Evolutionary conservation across 2,329 filamentous ascomycete genomes (phyloP).

Genomic region (Fusarium continuum): DNA sequence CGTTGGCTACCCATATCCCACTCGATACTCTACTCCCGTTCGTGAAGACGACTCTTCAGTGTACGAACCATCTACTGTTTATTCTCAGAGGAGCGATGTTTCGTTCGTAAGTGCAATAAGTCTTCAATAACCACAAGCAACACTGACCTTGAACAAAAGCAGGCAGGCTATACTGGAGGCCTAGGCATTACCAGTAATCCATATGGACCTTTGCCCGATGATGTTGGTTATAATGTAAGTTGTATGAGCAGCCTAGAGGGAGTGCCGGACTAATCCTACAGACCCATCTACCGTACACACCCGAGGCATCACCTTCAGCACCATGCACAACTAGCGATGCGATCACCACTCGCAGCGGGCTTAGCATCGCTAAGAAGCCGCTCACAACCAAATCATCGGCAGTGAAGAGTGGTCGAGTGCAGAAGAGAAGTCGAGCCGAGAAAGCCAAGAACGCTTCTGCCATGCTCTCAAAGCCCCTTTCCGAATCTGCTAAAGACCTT

Average conservation of each 20-base stretch:
- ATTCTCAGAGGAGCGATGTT: conserved; percentile 26
- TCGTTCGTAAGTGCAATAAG: conserved; percentile 31
- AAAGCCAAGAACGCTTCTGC: conserved; percentile 48
- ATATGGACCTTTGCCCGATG: conserved; percentile 36
- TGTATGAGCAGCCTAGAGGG: not conserved
- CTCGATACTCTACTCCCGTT: conserved; percentile 33
- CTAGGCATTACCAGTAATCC: conserved; percentile 15
- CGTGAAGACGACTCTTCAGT: conserved; percentile 30
- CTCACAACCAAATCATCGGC: conserved; percentile 10
- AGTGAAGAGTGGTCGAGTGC: conserved; percentile 35
- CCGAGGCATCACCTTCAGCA: conserved; percentile 61
- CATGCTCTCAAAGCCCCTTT: conserved; percentile 73
- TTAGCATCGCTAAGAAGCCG: conserved; percentile 42
- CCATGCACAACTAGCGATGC: conserved; percentile 29
- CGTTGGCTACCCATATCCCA: conserved; percentile 11
- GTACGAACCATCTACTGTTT: conserved; percentile 31
- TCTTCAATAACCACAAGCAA: not conserved
- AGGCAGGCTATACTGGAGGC: conserved; percentile 24
- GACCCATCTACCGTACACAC: conserved; percentile 49
- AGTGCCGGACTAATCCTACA: conserved; percentile 15
- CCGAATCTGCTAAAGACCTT: conserved; percentile 72
- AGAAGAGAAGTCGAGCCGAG: conserved; percentile 46
- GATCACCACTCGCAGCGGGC: conserved; percentile 52
- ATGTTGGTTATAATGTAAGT: conserved; percentile 37
- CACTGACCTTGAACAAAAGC: not conserved